These are phyloP conservation scores for Capronia coronata DNA, from an alignment of 2,329 filamentous ascomycete genomes.

Conservation along the genomic window DNA sequence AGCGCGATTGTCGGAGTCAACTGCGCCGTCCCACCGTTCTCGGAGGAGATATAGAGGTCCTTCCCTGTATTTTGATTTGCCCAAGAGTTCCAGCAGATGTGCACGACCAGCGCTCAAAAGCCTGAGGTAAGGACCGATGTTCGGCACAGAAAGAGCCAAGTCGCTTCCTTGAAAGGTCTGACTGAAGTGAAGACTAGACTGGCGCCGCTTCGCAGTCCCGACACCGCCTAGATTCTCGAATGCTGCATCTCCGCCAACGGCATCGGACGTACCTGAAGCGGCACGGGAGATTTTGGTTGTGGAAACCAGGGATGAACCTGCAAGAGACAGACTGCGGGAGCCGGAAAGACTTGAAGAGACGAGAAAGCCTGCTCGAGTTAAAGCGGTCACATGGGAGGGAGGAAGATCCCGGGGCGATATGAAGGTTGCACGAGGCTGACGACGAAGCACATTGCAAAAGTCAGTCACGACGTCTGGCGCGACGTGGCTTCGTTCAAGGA, in stretches of 20 bases:
- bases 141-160: constrained; percentile 52
- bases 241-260: constrained; percentile 28
- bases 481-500: constrained; percentile 34
- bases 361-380: constrained; percentile 51
- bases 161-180: constrained; percentile 17
- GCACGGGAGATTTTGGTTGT: constrained; percentile 25
- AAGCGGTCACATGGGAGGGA: constrained; percentile 41
- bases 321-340: constrained; percentile 16
- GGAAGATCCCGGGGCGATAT: constrained; percentile 43
- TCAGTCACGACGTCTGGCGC: constrained; percentile 15
- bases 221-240: constrained; percentile 28
- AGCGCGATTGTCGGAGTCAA: constrained; percentile 41
- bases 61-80: constrained; percentile 46
- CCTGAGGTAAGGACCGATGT: constrained; percentile 54
- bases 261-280: constrained; percentile 37
- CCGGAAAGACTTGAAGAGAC: constrained; percentile 40
- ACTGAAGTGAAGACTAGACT: constrained; percentile 2
- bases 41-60: constrained; percentile 48
- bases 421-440: constrained; percentile 43
- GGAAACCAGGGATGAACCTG: constrained; percentile 21
- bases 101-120: constrained; percentile 50
- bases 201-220: constrained; percentile 19
- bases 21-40: constrained; percentile 60
- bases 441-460: constrained; percentile 37
- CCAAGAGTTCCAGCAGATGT: constrained; percentile 50